Percentiles rank a stretch among this genome's conserved stretches.
phyloP scores from a whole-genome alignment of 768 basidiomycete species.

The Hortiboletus flavorubellus region DNA sequence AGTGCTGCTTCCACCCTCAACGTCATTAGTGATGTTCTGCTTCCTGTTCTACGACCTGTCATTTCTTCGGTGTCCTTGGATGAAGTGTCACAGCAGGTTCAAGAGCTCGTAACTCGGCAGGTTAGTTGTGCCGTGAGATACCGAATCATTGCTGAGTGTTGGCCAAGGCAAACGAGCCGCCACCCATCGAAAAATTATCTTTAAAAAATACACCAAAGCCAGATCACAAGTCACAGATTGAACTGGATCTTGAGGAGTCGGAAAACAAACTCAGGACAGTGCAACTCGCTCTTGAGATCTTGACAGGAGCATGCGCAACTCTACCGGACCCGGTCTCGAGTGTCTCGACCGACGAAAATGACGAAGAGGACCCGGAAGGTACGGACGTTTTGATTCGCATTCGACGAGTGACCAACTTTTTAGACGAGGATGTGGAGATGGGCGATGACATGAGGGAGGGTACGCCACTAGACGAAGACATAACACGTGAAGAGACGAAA shows the following conservation, averaged over 20 bases:
- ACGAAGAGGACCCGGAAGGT: slow-evolving; percentile 38
- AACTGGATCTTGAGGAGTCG: slow-evolving; percentile 67
- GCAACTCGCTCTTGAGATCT: slow-evolving; percentile 81
- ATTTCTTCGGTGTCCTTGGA: slow-evolving; percentile 56
- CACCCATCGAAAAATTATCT: slow-evolving; percentile 51
- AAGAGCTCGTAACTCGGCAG: slow-evolving; percentile 49
- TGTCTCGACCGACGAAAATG: slow-evolving; percentile 31
- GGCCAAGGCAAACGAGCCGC: slow-evolving; percentile 45
- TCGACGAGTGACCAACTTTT: slow-evolving; percentile 34
- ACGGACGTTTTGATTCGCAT: background rate
- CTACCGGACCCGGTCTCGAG: slow-evolving; percentile 69
- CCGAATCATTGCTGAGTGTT: background rate
- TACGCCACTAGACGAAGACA: slow-evolving; percentile 23
- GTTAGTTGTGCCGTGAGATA: slow-evolving; percentile 31
- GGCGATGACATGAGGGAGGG: slow-evolving; percentile 27
- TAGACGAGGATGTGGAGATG: slow-evolving; percentile 43
- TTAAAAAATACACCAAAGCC: slow-evolving; percentile 66
- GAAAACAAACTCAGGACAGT: slow-evolving; percentile 72
- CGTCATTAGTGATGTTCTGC: slow-evolving; percentile 65
- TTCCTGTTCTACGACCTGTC: slow-evolving; percentile 68
- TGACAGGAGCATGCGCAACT: slow-evolving; percentile 86
- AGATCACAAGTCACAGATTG: slow-evolving; percentile 69
- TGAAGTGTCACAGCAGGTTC: slow-evolving; percentile 47
- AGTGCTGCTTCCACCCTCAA: slow-evolving; percentile 59
- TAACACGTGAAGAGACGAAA: slow-evolving; percentile 23